These are phyloP conservation scores for Paracamarosporium sp. DNA, from an alignment of 2,329 filamentous ascomycete genomes.

Conservation along the genomic window DNA sequence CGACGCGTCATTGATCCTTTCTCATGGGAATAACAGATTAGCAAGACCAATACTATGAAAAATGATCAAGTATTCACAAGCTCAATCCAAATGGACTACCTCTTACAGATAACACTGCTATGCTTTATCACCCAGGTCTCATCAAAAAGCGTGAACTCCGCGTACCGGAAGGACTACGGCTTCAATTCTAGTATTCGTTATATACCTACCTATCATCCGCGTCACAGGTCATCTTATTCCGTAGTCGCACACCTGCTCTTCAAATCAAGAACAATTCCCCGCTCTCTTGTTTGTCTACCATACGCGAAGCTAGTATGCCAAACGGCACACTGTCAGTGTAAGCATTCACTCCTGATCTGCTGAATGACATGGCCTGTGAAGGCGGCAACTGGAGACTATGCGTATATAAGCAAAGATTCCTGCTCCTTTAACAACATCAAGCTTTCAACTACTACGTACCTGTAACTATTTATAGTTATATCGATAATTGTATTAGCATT, in stretches of 20 bases:
- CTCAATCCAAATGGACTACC: no score
- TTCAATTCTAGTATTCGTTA: no score
- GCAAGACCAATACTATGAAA: not conserved
- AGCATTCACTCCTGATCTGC: not conserved
- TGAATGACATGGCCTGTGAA: not conserved
- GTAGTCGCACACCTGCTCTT: no score
- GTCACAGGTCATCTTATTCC: no score
- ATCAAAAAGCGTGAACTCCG: not conserved
- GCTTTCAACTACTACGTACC: not conserved
- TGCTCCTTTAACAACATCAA: not conserved
- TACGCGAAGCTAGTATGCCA: not conserved
- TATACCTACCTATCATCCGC: no score
- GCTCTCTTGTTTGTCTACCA: not conserved
- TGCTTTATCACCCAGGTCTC: not conserved
- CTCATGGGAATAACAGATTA: not conserved
- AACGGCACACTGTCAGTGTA: not conserved
- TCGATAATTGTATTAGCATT: no score
- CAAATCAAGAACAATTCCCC: no score
- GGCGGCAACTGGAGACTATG: not conserved
- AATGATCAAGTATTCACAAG: no score
- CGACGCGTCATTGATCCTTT: not conserved
- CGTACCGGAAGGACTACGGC: no score
- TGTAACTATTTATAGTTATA: not conserved
- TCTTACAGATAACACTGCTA: not conserved
- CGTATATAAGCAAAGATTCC: not conserved